A percentile compares a stretch with the other conserved stretches of the same genome.
These are phyloP conservation scores for Xylaria telfairii DNA, from an alignment of 495 filamentous ascomycete species.

Conservation along the genomic window DNA sequence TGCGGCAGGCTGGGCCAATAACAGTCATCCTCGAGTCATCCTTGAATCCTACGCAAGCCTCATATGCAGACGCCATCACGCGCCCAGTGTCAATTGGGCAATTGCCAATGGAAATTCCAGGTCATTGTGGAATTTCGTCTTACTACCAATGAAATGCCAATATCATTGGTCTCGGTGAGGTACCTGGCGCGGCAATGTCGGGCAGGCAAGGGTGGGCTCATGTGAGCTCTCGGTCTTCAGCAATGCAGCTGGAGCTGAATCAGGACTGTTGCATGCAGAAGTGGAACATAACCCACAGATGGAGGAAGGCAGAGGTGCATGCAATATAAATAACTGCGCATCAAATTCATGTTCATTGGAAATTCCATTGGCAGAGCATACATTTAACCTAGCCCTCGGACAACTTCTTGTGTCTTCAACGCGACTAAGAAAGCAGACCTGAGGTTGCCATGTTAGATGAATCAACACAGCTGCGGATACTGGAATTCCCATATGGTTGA, in stretches of 20 bases:
- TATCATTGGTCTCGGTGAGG: background rate
- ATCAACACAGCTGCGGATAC: background rate
- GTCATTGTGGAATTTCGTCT: slow-evolving; percentile 6
- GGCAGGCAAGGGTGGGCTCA: background rate
- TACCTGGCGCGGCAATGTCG: background rate
- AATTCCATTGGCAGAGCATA: slow-evolving; percentile 2
- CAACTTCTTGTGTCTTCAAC: background rate
- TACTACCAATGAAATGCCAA: slow-evolving; percentile 3
- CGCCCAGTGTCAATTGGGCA: background rate
- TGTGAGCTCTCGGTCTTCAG: slow-evolving; percentile 1
- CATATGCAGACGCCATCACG: background rate
- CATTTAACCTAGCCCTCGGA: slow-evolving; percentile 6
- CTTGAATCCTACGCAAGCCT: slow-evolving; percentile 6
- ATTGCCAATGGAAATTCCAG: slow-evolving; percentile 15
- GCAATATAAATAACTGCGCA: background rate
- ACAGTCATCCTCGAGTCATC: background rate
- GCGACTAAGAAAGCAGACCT: background rate
- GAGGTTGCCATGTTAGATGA: background rate
- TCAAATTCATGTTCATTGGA: background rate
- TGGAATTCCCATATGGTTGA: background rate
- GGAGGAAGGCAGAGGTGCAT: background rate
- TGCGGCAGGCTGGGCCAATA: slow-evolving; percentile 8
- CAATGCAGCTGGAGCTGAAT: slow-evolving; percentile 4
- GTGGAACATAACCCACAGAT: background rate
- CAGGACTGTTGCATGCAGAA: slow-evolving; percentile 5